A percentile compares a stretch with the other conserved stretches of the same genome.
phyloP scores from a whole-genome alignment of 1,284 basidiomycete genomes.

The Ustilago loliicola region DNA sequence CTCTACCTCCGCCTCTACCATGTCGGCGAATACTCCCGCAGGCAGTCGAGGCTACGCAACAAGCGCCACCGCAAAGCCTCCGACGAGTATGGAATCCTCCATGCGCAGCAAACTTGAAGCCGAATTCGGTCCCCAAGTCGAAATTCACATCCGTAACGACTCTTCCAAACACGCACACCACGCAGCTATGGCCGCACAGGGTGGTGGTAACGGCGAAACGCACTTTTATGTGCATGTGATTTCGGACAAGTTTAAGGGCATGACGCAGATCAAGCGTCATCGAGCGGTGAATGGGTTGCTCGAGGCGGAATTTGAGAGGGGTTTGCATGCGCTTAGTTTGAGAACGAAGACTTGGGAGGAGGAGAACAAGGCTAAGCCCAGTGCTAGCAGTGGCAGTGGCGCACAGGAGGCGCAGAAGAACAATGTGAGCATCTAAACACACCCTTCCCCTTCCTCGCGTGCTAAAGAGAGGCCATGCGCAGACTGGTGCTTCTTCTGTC shows the following conservation, averaged over 20 bases:
- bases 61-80: not conserved
- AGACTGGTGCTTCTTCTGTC: constrained; percentile 11
- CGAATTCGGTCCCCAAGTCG: constrained; percentile 47
- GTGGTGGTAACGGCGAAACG: constrained; percentile 68
- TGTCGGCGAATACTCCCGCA: not conserved
- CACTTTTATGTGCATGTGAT: constrained; percentile 69
- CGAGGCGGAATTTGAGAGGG: constrained; percentile 59
- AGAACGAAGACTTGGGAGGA: constrained; percentile 66
- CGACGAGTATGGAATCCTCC: constrained; percentile 49
- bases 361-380: constrained; percentile 31
- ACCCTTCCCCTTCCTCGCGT: not conserved
- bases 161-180: constrained; percentile 68
- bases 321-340: constrained; percentile 66
- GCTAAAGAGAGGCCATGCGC: constrained; percentile 13
- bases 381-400: not conserved
- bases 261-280: constrained; percentile 66
- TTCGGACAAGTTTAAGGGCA: constrained; percentile 62
- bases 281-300: constrained; percentile 64
- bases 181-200: constrained; percentile 69
- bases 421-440: constrained; percentile 36
- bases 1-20: constrained; percentile 8
- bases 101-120: constrained; percentile 57
- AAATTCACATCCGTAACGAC: constrained; percentile 62
- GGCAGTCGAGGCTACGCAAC: constrained; percentile 39
- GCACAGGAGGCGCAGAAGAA: constrained; percentile 3